Conservation (phyloP, 2,329 filamentous ascomycete species). For the Fusarium xylarioides region DNA sequence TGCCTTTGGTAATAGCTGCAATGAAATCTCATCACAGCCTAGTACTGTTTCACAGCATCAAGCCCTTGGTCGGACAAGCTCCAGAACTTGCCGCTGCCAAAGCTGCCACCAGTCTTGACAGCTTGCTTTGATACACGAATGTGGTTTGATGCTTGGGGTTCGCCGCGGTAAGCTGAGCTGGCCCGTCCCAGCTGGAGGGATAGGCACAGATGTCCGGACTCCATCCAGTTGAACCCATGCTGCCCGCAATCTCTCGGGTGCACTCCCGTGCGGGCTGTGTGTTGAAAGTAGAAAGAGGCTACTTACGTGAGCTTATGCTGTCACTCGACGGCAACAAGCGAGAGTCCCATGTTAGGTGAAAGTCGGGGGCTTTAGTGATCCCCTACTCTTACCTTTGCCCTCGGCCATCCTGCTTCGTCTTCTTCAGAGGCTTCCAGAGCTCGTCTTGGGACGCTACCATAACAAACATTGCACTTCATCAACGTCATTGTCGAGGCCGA, state of each 20-base stretch:
- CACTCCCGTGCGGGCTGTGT: conserved; percentile 8
- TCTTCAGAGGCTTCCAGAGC: neutral
- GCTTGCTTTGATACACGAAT: neutral
- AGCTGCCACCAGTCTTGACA: neutral
- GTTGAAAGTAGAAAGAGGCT: neutral
- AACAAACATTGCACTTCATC: neutral
- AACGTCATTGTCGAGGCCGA: neutral
- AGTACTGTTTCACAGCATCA: neutral
- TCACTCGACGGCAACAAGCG: conserved; percentile 11
- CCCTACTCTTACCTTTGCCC: neutral
- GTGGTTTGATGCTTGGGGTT: neutral
- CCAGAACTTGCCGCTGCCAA: neutral
- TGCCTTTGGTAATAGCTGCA: neutral
- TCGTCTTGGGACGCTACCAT: neutral
- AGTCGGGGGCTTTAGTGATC: neutral
- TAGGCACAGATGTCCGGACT: neutral
- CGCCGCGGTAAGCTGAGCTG: neutral
- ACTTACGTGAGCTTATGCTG: neutral
- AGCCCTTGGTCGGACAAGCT: conserved; percentile 3
- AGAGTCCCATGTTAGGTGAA: conserved; percentile 12
- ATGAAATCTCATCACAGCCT: neutral
- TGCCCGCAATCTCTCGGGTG: neutral
- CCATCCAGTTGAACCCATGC: conserved; percentile 25
- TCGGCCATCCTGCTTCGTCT: neutral
- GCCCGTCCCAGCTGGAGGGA: neutral